Base-by-base conservation (phyloP, 345 rosid genomes). In the Boechera retrofracta region DNA sequence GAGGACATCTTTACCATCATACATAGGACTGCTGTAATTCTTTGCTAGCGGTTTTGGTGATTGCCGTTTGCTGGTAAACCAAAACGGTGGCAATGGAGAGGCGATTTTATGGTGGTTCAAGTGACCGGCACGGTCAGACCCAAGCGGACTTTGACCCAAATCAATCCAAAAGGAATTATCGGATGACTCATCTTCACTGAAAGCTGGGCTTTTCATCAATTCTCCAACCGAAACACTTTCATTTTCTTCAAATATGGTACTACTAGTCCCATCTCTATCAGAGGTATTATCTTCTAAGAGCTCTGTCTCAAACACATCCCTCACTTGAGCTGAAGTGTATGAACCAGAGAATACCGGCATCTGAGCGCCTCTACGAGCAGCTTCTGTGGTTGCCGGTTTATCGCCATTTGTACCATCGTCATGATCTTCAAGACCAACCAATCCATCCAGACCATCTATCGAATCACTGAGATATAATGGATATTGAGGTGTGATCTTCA, bases 101-200 rank as follows among this genome's bases (percentile, higher is more conserved):
- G 86, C 82, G 10, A 82, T 75, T 64, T 81, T 88, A 32, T 82
- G 92, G 76, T 79, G 86, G 71, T 77, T 87, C 69, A 83, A 67
- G 59, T 79, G 92, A 21, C 88, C 86, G 0, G 79, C 86, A 73
- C 67, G 54, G 65, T 89, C 92, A 18, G 91, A 91, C 7, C 90
- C 96, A 72, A 86, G 68, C 9, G 98, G 98, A 83, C 91, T 87
- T 81, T 93, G 98, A 59, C 98, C 98, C 80, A 93, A 87, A 82
- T 91, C 98, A 52, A 91, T 91, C 98, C 97, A 93, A 71, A 86
- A 89, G 3, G 96, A 89, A 77, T 88, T 85, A 76, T 91, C 97
- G 0, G 95, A 93, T 15, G 98, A 93, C 66, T 89, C 98, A 80
- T 93, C 94, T 80, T 93, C 98, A 11, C 97, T 93, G 77, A 91